These are phyloP conservation scores for Rutstroemia sp. DNA, from an alignment of 2,329 filamentous ascomycete species.

Conservation along the genomic window DNA sequence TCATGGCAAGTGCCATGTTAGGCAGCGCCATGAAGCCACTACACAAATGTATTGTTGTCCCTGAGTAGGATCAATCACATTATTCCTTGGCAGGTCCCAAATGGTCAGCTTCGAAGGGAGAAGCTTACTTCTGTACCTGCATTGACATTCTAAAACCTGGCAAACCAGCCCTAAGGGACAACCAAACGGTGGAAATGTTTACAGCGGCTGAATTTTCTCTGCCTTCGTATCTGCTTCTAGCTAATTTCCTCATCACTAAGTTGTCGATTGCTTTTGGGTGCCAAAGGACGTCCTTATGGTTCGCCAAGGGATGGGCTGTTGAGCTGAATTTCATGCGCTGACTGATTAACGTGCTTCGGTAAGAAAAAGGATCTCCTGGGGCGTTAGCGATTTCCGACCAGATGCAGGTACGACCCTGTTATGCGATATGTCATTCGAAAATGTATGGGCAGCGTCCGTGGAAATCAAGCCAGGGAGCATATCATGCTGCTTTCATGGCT, in stretches of 20 bases:
- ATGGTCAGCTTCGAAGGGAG: neutral
- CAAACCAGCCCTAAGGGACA: neutral
- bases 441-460: neutral
- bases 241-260: conserved; percentile 2
- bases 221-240: neutral
- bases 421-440: neutral
- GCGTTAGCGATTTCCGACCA: neutral
- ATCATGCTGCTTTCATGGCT: too few relatives aligned
- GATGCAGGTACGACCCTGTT: conserved; percentile 7
- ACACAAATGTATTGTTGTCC: neutral
- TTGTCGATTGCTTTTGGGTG: neutral
- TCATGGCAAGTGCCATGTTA: neutral
- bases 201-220: too few relatives aligned
- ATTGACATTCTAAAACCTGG: neutral
- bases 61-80: neutral
- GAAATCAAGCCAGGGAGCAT: too few relatives aligned
- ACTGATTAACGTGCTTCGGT: neutral
- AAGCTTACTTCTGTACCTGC: neutral
- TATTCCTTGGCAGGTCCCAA: neutral
- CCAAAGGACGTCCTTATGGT: too few relatives aligned
- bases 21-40: neutral
- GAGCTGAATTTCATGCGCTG: conserved; percentile 2
- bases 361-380: neutral
- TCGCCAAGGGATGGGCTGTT: conserved; percentile 6
- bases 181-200: neutral